phyloP scores from a whole-genome alignment of 2,329 filamentous ascomycete species.

The Colletotrichum siamense region DNA sequence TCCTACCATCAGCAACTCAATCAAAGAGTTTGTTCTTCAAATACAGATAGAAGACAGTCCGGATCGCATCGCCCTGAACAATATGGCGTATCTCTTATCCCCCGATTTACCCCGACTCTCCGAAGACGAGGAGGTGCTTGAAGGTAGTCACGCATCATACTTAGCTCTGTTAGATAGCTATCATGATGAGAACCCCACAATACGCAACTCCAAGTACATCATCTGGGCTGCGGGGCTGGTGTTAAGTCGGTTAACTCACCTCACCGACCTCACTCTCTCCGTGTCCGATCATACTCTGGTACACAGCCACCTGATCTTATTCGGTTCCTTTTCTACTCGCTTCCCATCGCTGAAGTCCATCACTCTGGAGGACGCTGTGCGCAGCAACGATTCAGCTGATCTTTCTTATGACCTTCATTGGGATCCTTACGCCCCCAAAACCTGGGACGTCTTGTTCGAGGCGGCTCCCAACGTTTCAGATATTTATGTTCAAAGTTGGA shows the following conservation, averaged over 20 bases:
- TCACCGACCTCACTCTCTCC: neutral
- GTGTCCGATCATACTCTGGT: neutral
- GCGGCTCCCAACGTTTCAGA: no score
- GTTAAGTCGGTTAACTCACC: neutral
- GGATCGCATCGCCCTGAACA: neutral
- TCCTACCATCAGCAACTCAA: fast-evolving
- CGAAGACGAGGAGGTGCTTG: no score
- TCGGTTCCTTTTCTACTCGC: no score
- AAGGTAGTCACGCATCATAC: no score
- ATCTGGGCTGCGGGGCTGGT: neutral
- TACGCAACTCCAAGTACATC: no score
- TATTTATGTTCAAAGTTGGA: no score
- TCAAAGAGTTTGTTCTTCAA: neutral
- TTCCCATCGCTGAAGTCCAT: neutral
- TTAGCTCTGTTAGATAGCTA: no score
- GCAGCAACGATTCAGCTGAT: no score
- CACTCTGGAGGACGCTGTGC: neutral
- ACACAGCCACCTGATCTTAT: neutral
- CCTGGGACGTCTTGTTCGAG: no score
- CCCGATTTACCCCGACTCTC: neutral
- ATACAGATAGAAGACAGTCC: neutral
- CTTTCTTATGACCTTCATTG: no score
- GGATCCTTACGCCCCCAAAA: no score
- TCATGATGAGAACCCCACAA: no score
- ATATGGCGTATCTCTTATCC: neutral